Base-by-base conservation (phyloP, 1,284 basidiomycete species). In the Cutaneotrichosporon sp. region DNA sequence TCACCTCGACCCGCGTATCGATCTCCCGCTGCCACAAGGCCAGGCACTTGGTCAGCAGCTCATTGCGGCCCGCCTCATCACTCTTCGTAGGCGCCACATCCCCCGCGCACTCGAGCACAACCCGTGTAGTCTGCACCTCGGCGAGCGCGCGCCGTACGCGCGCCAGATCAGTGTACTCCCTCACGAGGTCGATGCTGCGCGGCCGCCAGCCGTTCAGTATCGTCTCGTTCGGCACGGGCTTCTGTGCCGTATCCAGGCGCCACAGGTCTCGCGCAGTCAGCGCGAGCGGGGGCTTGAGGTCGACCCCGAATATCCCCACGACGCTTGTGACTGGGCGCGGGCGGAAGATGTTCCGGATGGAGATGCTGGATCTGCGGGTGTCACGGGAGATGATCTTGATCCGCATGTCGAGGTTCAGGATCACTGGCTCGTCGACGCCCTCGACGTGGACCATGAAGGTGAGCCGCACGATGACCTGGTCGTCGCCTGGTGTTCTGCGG, bases 181-280 rank as follows among this genome's bases (percentile, higher is more conserved):
- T 83, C 19, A 98, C 85, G 9, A 92, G 82, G 2, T 85, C 85
- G 10, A 97, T 80, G 6, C 91, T 89, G 25, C 93, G 81, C 34
- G 93, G 85, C 62, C 84, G 86, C 93, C 94, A 97, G 8, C 81
- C 84, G 0, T 56, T 61, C 24, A 97, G 78, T 3, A 81, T 75
- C 65, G 97, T 91, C 68, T 97, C 91, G 3, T 93, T 92, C 22
- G 85, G 81, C 0, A 98, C 90, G 69, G 93, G 94, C 71, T 90
- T 93, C 70, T 88, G 86, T 16, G 87, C 85, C 1, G 94, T 97
- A 75, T 97, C 91, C 47, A 97, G 78, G 45, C 92, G 79, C 93
- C 94, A 97, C 11, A 97, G 79, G 57, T 97, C 93, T 67, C 84
- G 83, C 2, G 90, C 82, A 2, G 86, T 90, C 37, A 90, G 85